Evolutionary conservation across 495 filamentous ascomycete species (phyloP).

Genomic region (Daldinia bambusicola): DNA sequence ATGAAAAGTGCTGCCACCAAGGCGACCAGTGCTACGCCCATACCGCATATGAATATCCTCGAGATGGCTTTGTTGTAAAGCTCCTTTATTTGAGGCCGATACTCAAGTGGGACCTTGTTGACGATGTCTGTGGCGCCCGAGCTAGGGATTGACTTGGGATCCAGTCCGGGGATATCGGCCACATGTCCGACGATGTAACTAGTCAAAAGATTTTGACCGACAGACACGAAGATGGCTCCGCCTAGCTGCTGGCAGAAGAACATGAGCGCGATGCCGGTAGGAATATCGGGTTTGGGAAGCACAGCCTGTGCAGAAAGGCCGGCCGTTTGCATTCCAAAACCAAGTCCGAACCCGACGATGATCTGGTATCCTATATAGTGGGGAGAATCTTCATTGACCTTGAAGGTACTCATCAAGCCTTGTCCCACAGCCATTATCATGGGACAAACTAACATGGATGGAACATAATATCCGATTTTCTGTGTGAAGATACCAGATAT

Average conservation of each 20-base stretch:
- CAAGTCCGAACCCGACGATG: slow-evolving; percentile 75
- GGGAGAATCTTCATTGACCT: slow-evolving; percentile 58
- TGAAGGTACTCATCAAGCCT: slow-evolving; percentile 75
- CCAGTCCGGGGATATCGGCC: slow-evolving; percentile 55
- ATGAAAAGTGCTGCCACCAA: slow-evolving; percentile 63
- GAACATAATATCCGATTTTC: slow-evolving; percentile 74
- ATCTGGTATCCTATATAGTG: slow-evolving; percentile 81
- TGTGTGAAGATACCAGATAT: slow-evolving; percentile 63
- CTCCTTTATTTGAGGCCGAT: slow-evolving; percentile 53
- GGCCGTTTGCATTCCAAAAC: slow-evolving; percentile 76
- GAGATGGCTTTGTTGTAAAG: slow-evolving; percentile 69
- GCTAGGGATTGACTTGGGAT: slow-evolving; percentile 59
- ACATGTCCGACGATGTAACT: slow-evolving; percentile 66
- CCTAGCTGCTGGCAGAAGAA: slow-evolving; percentile 75
- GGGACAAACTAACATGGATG: slow-evolving; percentile 67
- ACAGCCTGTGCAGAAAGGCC: slow-evolving; percentile 72
- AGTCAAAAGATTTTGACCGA: slow-evolving; percentile 71
- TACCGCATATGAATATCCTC: slow-evolving; percentile 62
- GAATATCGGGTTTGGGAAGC: slow-evolving; percentile 65
- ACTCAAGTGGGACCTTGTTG: slow-evolving; percentile 55
- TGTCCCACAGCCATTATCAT: slow-evolving; percentile 71
- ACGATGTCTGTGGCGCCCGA: slow-evolving; percentile 68
- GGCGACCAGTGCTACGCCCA: slow-evolving; percentile 64
- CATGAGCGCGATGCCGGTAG: slow-evolving; percentile 70
- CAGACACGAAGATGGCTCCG: slow-evolving; percentile 71